Base-by-base conservation (phyloP, 495 filamentous ascomycete species). In the Tetracladium setigerum region DNA sequence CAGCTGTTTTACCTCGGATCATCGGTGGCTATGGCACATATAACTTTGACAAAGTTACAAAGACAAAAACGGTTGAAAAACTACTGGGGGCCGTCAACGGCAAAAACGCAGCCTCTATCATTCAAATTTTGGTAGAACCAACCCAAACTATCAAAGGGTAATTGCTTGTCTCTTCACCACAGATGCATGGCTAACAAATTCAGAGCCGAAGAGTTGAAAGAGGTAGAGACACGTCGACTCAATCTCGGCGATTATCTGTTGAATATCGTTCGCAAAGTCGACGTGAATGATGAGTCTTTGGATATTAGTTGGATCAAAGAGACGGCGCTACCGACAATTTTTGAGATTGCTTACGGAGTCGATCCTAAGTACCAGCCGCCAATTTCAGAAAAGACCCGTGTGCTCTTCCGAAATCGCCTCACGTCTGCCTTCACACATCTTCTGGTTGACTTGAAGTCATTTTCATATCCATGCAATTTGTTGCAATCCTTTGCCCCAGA, bases 21-120 rank as follows among this genome's bases (percentile, higher is more conserved):
- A 73, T 91, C 41, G 73, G 76, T 35, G 77, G 81, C 35, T 62
- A 80, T 32, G 89, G 87, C 2, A 70, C 74, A 0, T 74, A 87
- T 41, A 86, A 83, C 61, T 94, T 97, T 59, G 94, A 97, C 61
- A 78, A 84, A 27, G 67, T 82, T 15, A 95, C 89, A 6, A 95
- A 86, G 61, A 88, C 85, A 1, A 95, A 95, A 68, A 95, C 87
- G 0, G 66, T 95, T 0, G 86, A 90, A 52, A 82, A 76, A 52
- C 69, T 95, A 3, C 63, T 95, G 3, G 68, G 76, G 35, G 67
- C 74, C 41, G 78, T 82, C 2, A 78, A 82, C 51, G 62, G 71
- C 0, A 50, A 62, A 6, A 72, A 77, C 35, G 63, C 76, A n/a
- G 61, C 66, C 35, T 46, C 63, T 17, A 61, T 82, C 13, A 52